Evolutionary conservation across 805 yeast genomes (phyloP), one percentile per base, ranked within the genome.

Genomic region (Blastobotrys robertii): DNA sequence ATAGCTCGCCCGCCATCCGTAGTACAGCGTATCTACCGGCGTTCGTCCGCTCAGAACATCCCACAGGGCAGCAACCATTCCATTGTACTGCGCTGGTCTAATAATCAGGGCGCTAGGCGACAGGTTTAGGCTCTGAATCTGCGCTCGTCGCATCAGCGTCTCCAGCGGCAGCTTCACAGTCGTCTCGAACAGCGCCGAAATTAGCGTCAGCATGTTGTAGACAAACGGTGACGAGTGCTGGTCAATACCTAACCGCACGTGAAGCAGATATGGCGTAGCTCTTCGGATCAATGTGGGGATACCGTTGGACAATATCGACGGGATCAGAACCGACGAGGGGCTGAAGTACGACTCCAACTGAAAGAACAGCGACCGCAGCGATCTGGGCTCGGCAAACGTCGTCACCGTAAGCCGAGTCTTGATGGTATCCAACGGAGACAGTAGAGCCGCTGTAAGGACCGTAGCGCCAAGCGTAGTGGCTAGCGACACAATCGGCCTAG

Each of bases 1-100:
- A 8, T 84, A 68, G 25, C 94, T 94, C 34, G 86, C 79, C 59
- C 85, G 75, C 97, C 97, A 90, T 31, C 97, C 98, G 51, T 90
- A 74, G 70, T 84, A 88, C 19, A 81, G 59, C 1, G 68, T 61
- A 30, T 70, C 66, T 7, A 68, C 60, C 32, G 73, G 63, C 28
- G 58, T 69, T 33, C 63, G 62, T 55, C 73, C 71, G 12, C 62
- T 59, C 35, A 70, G 45, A 4, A 74, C 60, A 45, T 69, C 68
- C 66, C 74, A 76, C 22, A 77, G 54, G 2, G 83, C 72, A 39
- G 70, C 70, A 51, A 72, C 66, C 47, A 76, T 60, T 2, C 85
- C 83, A 16, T 61, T 58, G 55, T 79, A 80, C 4, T 68, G 72
- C 9, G 69, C 74, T 36, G 79, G 77, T 14, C 68, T 72, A 16